Percentiles rank a stretch among this genome's conserved stretches.
These are phyloP conservation scores for Aspergillus aculeatinus DNA, from an alignment of 2,329 filamentous ascomycete genomes.

Conservation along the genomic window DNA sequence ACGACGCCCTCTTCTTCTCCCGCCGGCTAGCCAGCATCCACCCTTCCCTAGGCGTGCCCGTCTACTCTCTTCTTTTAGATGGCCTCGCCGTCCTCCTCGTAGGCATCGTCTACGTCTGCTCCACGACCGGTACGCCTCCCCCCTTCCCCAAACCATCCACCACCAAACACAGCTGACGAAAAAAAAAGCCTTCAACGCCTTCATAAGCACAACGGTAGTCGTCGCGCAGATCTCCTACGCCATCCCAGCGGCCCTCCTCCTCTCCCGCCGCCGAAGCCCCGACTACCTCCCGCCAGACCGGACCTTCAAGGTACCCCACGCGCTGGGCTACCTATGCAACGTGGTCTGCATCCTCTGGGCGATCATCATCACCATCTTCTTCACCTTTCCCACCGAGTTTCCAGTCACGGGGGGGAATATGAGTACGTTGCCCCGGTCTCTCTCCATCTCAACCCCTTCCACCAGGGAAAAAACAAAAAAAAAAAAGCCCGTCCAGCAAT, in stretches of 20 bases:
- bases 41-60: slow-evolving; percentile 14
- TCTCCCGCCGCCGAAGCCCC: slow-evolving; percentile 12
- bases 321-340: slow-evolving; percentile 20
- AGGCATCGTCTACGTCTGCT: slow-evolving; percentile 24
- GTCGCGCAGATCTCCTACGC: slow-evolving; percentile 26
- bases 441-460: not conserved
- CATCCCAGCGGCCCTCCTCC: slow-evolving; percentile 19
- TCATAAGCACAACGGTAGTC: slow-evolving; percentile 24
- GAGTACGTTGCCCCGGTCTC: slow-evolving; percentile 16
- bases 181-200: slow-evolving; percentile 24
- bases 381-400: slow-evolving; percentile 20
- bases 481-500: too few relatives aligned
- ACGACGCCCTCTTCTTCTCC: slow-evolving; percentile 33
- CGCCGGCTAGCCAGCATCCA: slow-evolving; percentile 14
- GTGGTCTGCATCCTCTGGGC: slow-evolving; percentile 19
- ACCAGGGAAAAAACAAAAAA: too few relatives aligned
- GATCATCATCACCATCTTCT: slow-evolving; percentile 21
- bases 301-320: slow-evolving; percentile 14
- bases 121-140: slow-evolving; percentile 18
- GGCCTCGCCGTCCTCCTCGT: slow-evolving; percentile 19
- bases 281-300: slow-evolving; percentile 20
- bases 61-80: slow-evolving; percentile 19
- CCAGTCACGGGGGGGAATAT: slow-evolving; percentile 24
- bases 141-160: too few relatives aligned
- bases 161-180: not conserved